phyloP scores from a whole-genome alignment of 345 rosid genomes.

The Gynandropsis gynandra region DNA sequence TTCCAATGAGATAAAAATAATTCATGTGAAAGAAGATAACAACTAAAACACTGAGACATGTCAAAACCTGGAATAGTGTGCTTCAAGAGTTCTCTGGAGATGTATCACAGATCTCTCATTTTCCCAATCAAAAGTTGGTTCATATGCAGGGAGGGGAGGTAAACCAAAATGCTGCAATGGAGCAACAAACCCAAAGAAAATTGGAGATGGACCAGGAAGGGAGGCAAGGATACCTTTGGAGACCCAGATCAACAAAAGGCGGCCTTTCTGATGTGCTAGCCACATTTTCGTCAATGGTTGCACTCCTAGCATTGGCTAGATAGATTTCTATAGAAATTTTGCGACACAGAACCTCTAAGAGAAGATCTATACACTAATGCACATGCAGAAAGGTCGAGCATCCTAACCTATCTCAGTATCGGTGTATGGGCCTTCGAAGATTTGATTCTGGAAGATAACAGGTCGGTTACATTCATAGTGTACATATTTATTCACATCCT shows the following conservation, averaged over 20 bases:
- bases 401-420: too few species aligned
- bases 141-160: too few species aligned
- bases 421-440: too few species aligned
- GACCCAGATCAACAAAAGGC: slow-evolving; percentile 32
- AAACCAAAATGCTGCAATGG: too few species aligned
- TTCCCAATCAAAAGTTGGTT: slow-evolving; percentile 83
- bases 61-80: too few species aligned
- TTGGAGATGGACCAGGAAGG: not conserved
- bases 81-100: slow-evolving; percentile 64
- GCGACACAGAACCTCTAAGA: too few species aligned
- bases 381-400: too few species aligned
- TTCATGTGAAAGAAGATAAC: too few species aligned
- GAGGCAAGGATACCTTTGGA: slow-evolving; percentile 28
- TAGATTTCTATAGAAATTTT: slow-evolving; percentile 41
- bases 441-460: too few species aligned
- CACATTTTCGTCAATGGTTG: slow-evolving; percentile 47
- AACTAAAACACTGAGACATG: too few species aligned
- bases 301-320: slow-evolving; percentile 51
- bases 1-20: slow-evolving; percentile 1
- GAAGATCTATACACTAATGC: too few species aligned
- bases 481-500: slow-evolving; percentile 72
- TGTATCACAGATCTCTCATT: slow-evolving; percentile 66
- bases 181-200: too few species aligned
- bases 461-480: slow-evolving; percentile 49
- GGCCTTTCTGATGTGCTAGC: slow-evolving; percentile 70